A percentile compares a stretch with the other conserved stretches of the same genome.
phyloP scores from a whole-genome alignment of 192 early-diverging fungal species.

The Spizellomyces sp. region DNA sequence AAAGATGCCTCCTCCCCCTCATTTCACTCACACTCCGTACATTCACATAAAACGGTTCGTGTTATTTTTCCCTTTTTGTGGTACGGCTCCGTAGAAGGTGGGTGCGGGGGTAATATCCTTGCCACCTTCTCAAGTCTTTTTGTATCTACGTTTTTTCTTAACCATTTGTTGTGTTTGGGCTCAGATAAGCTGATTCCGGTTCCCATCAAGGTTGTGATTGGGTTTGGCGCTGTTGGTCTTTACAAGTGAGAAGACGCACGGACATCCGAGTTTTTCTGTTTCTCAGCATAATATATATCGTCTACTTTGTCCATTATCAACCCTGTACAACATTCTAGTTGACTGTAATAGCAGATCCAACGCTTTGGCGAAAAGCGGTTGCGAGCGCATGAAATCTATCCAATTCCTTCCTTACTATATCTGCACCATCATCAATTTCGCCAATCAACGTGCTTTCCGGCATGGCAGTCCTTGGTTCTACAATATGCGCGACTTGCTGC shows the following conservation, averaged over 20 bases:
- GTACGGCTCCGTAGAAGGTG: constrained; percentile 3
- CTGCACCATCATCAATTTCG: background rate
- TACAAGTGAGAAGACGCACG: too few species aligned
- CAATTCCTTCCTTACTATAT: background rate
- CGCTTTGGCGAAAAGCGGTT: too few species aligned
- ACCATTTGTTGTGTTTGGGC: background rate
- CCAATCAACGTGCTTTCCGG: background rate
- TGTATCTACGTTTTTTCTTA: background rate
- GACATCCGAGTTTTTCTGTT: too few species aligned
- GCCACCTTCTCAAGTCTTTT: background rate
- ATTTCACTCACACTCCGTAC: background rate
- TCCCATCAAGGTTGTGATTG: constrained; percentile 1
- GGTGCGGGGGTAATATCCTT: constrained; percentile 1
- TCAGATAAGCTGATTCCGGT: constrained; percentile 3
- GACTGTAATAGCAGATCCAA: too few species aligned
- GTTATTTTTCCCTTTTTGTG: background rate
- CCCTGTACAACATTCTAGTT: too few species aligned
- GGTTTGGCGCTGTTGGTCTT: too few species aligned
- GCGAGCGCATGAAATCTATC: background rate
- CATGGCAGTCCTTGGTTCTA: background rate
- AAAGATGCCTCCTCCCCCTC: background rate
- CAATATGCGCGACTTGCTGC: background rate
- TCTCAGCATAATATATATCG: too few species aligned
- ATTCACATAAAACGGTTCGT: background rate
- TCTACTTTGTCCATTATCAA: too few species aligned